Percentiles rank a stretch among this genome's conserved stretches.
Conservation (phyloP, 352 stramenopile species). For the Globisporangium megalacanthum region DNA sequence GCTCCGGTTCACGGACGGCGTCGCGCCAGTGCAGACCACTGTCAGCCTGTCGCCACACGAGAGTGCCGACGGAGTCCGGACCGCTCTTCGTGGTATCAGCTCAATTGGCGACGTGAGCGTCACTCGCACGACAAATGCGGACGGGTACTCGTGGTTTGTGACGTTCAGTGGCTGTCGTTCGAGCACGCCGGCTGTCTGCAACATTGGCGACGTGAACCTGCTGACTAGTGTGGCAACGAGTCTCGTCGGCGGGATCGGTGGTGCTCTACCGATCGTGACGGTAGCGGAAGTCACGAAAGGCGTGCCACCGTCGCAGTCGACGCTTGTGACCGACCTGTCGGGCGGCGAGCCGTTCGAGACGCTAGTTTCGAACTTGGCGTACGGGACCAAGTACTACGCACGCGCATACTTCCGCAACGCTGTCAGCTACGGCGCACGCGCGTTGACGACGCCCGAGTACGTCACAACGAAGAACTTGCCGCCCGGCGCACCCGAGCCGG, state of each 20-base stretch:
- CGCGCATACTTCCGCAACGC: slow-evolving; percentile 89
- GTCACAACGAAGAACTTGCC: slow-evolving; percentile 85
- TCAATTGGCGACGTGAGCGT: slow-evolving; percentile 66
- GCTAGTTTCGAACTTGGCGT: slow-evolving; percentile 58
- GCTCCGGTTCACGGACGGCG: slow-evolving; percentile 33
- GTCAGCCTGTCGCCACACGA: slow-evolving; percentile 56
- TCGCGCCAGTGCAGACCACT: slow-evolving; percentile 24
- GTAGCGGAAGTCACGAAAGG: slow-evolving; percentile 55
- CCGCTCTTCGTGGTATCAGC: slow-evolving; percentile 37
- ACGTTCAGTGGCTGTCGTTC: slow-evolving; percentile 85
- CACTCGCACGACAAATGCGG: slow-evolving; percentile 36
- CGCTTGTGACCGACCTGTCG: slow-evolving; percentile 72
- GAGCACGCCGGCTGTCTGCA: slow-evolving; percentile 78
- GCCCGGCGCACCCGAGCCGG: slow-evolving; percentile 76
- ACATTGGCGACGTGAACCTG: slow-evolving; percentile 79
- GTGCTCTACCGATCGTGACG: slow-evolving; percentile 33
- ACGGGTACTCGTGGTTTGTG: slow-evolving; percentile 88
- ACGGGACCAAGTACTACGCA: slow-evolving; percentile 89
- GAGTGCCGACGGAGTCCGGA: slow-evolving; percentile 28
- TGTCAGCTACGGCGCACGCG: slow-evolving; percentile 75
- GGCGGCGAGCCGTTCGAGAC: slow-evolving; percentile 64
- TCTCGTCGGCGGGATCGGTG: slow-evolving; percentile 35
- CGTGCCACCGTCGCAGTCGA: slow-evolving; percentile 30
- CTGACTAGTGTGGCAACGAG: slow-evolving; percentile 41
- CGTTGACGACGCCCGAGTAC: slow-evolving; percentile 65